Evolutionary conservation across 2,329 filamentous ascomycete genomes (phyloP).

Genomic region (Fusarium verrucosum): DNA sequence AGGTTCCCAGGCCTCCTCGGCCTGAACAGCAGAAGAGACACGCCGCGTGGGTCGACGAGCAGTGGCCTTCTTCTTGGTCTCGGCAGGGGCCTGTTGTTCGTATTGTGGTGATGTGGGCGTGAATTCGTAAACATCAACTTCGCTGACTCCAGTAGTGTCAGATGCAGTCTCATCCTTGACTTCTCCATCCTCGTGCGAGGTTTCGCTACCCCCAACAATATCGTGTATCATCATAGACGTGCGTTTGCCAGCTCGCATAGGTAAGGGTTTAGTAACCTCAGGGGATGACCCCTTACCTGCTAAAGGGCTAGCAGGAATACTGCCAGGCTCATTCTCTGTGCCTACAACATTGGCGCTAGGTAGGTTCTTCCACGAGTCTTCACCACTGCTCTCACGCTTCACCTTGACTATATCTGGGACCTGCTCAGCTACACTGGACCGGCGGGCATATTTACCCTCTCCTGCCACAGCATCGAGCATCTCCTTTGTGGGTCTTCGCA

Average conservation of each 20-base stretch:
- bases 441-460: conserved; percentile 63
- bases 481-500: conserved; percentile 82
- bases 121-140: conserved; percentile 65
- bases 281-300: conserved; percentile 51
- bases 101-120: conserved; percentile 56
- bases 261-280: conserved; percentile 47
- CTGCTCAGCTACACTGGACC: conserved; percentile 51
- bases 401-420: conserved; percentile 41
- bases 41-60: conserved; percentile 52
- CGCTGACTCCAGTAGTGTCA: conserved; percentile 40
- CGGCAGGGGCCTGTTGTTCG: conserved; percentile 45
- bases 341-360: conserved; percentile 21
- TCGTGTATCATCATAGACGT: conserved; percentile 46
- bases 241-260: conserved; percentile 55
- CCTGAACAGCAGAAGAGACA: conserved; percentile 52
- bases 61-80: conserved; percentile 37
- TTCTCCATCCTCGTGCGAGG: conserved; percentile 18
- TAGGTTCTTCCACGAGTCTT: conserved; percentile 48
- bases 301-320: conserved; percentile 53
- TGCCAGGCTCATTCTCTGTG: conserved; percentile 29
- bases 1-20: conserved; percentile 49
- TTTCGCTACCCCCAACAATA: conserved; percentile 11
- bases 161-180: conserved; percentile 26
- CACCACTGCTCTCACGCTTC: conserved; percentile 49
- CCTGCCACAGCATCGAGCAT: conserved; percentile 77